Percentiles rank a stretch among this genome's conserved stretches.
Evolutionary conservation across 1,139 yeast species (phyloP).

Genomic region (Magnusiomyces sp.): DNA sequence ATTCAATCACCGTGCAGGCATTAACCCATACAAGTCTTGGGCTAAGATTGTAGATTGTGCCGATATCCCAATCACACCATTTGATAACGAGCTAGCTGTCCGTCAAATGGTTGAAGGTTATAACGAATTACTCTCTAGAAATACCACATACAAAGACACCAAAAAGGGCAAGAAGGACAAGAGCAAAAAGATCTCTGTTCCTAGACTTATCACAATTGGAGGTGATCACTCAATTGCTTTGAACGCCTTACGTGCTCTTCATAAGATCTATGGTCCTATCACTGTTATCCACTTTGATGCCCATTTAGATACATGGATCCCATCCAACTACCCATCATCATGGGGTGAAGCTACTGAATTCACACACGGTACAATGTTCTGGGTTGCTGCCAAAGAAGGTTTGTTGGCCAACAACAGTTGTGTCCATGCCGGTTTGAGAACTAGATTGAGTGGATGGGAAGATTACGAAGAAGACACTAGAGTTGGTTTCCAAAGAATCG

Average conservation of each 20-base stretch:
- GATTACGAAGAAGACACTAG: conserved; percentile 58
- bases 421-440: conserved; percentile 65
- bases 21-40: conserved; percentile 60
- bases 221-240: conserved; percentile 71
- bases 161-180: no score
- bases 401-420: conserved; percentile 46
- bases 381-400: conserved; percentile 68
- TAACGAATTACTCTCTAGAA: conserved; percentile 43
- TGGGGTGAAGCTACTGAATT: conserved; percentile 50
- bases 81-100: conserved; percentile 63
- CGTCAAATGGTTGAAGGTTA: conserved; percentile 62
- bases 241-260: conserved; percentile 59
- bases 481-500: conserved; percentile 55
- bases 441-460: conserved; percentile 51
- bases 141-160: conserved; percentile 22
- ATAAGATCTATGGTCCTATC: conserved; percentile 51
- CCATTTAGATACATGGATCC: conserved; percentile 71
- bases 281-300: conserved; percentile 73
- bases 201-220: conserved; percentile 60
- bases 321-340: conserved; percentile 55
- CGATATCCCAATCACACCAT: conserved; percentile 72
- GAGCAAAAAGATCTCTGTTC: conserved; percentile 25
- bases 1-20: conserved; percentile 57
- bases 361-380: conserved; percentile 75
- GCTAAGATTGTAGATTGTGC: conserved; percentile 68